phyloP scores from a whole-genome alignment of 352 stramenopile genomes.

The Plasmopara viticola region DNA sequence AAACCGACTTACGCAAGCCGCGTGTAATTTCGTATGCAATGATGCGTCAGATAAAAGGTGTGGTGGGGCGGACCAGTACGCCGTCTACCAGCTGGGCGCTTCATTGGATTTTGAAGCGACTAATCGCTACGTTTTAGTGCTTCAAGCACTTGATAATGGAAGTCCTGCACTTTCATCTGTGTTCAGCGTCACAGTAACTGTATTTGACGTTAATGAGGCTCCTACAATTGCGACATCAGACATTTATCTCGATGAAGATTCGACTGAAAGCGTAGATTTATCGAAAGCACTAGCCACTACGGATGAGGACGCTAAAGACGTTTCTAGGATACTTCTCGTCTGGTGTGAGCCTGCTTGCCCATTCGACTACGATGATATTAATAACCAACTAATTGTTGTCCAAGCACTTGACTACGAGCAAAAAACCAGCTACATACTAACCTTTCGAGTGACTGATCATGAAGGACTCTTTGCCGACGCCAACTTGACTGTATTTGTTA shows the following conservation, averaged over 20 bases:
- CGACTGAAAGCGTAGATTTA: constrained; percentile 9
- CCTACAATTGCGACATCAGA: constrained; percentile 8
- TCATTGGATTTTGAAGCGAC: constrained; percentile 21
- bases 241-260: constrained; percentile 14
- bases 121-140: constrained; percentile 6
- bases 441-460: constrained; percentile 29
- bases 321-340: constrained; percentile 1
- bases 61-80: constrained; percentile 16
- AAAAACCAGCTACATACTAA: constrained; percentile 12
- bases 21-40: constrained; percentile 10
- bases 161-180: constrained; percentile 5
- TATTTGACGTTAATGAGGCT: constrained; percentile 20
- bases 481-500: constrained; percentile 32
- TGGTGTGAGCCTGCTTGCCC: constrained; percentile 11
- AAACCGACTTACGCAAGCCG: constrained; percentile 4
- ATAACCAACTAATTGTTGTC: constrained; percentile 5
- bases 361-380: constrained; percentile 5
- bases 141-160: constrained; percentile 14
- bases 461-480: constrained; percentile 14
- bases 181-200: constrained; percentile 15
- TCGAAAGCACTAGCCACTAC: neutral
- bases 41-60: constrained; percentile 15
- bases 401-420: constrained; percentile 20
- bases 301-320: constrained; percentile 19
- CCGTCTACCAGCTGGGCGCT: constrained; percentile 19